Evolutionary conservation across 139 green algal species (phyloP).

Genomic region (Diplosphaera chodatii): DNA sequence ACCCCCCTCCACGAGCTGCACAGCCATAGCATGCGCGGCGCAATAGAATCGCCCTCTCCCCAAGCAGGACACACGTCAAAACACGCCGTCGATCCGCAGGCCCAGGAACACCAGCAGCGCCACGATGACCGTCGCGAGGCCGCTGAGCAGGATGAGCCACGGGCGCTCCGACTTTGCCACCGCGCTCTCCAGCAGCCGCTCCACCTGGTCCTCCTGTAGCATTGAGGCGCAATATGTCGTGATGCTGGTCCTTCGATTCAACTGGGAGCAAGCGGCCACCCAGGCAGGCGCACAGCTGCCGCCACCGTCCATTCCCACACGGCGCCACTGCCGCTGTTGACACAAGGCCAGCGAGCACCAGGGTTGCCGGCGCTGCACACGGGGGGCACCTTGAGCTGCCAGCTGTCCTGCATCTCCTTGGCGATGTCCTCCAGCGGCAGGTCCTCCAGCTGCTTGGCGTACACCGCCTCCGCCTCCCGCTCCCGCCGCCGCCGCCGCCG

Average conservation of each 20-base stretch:
- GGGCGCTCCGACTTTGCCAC: constrained; percentile 32
- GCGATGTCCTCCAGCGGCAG: constrained; percentile 84
- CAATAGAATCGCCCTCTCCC: too few species aligned
- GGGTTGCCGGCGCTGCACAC: too few species aligned
- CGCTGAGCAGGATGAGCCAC: constrained; percentile 70
- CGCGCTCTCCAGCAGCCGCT: constrained; percentile 54
- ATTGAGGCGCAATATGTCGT: background rate
- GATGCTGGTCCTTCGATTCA: background rate
- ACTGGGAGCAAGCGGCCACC: too few species aligned
- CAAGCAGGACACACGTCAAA: too few species aligned
- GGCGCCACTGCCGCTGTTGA: too few species aligned
- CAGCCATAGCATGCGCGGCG: too few species aligned
- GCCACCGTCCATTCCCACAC: too few species aligned
- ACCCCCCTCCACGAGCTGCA: too few species aligned
- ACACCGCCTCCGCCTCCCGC: background rate
- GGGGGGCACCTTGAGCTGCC: constrained; percentile 29
- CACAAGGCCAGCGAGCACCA: too few species aligned
- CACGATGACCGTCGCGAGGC: constrained; percentile 48
- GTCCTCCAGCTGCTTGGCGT: constrained; percentile 29
- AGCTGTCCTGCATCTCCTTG: constrained; percentile 51
- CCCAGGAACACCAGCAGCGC: constrained; percentile 68
- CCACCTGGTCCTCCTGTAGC: constrained; percentile 51
- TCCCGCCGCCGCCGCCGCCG: background rate
- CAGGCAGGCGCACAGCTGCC: too few species aligned
- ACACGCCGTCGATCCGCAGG: constrained; percentile 31